These are phyloP conservation scores for Chiua virens DNA, from an alignment of 768 basidiomycete species.

Conservation along the genomic window DNA sequence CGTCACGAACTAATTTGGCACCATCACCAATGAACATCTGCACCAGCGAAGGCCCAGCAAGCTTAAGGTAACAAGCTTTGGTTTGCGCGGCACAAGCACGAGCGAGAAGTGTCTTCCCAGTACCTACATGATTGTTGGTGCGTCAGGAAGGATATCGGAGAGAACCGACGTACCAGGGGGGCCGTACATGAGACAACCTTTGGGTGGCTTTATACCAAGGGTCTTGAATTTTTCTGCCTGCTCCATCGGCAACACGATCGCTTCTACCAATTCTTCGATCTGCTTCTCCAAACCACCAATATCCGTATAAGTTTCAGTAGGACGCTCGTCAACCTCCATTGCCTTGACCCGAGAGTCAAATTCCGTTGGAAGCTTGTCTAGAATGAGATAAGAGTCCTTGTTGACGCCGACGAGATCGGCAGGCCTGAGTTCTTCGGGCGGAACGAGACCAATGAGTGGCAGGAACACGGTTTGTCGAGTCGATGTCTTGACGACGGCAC, in stretches of 20 bases:
- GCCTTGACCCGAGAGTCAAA: constrained; percentile 98
- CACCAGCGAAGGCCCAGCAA: constrained; percentile 95
- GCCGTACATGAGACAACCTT: constrained; percentile 98
- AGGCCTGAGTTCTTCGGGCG: constrained; percentile 85
- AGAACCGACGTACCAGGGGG: constrained; percentile 71
- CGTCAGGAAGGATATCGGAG: background rate
- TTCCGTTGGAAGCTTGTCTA: constrained; percentile 94
- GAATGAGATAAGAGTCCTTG: constrained; percentile 97
- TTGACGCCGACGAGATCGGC: constrained; percentile 97
- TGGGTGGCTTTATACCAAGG: constrained; percentile 95
- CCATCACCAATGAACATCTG: constrained; percentile 99
- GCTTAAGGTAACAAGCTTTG: constrained; percentile 96
- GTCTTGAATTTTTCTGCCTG: constrained; percentile 98
- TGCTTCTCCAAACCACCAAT: constrained; percentile 99
- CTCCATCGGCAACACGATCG: constrained; percentile 98
- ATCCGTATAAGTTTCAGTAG: constrained; percentile 95
- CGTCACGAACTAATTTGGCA: constrained; percentile 97
- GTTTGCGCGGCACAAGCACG: constrained; percentile 98
- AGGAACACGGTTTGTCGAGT: constrained; percentile 99
- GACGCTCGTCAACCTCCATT: constrained; percentile 99
- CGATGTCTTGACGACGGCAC: constrained; percentile 98
- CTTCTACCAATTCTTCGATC: constrained; percentile 97
- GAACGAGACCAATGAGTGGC: constrained; percentile 95
- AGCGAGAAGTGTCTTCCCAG: constrained; percentile 96
- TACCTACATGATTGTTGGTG: constrained; percentile 48